A percentile compares a stretch with the other conserved stretches of the same genome.
These are phyloP conservation scores for Aspergillus neotritici DNA, from an alignment of 2,329 filamentous ascomycete genomes.

Conservation along the genomic window DNA sequence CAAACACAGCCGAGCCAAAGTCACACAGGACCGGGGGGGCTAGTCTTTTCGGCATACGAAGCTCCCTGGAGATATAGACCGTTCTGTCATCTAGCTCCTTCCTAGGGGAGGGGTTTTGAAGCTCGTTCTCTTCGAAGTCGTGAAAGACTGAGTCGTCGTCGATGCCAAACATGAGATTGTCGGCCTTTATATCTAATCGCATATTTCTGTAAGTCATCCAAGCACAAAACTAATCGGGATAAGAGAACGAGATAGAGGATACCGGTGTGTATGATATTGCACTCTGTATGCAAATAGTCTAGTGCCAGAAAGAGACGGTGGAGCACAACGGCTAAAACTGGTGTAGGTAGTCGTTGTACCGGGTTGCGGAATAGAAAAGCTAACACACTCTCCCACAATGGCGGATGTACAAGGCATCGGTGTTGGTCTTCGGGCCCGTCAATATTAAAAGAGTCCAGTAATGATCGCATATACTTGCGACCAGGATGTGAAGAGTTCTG, in stretches of 20 bases:
- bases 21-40: constrained; percentile 44
- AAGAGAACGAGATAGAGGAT: constrained; percentile 8
- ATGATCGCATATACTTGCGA: constrained; percentile 21
- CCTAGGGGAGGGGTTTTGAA: constrained; percentile 36
- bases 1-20: constrained; percentile 44
- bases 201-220: too few relatives aligned
- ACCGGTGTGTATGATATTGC: constrained; percentile 45
- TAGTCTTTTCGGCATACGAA: constrained; percentile 28
- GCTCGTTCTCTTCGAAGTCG: constrained; percentile 39
- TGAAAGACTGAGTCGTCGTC: constrained; percentile 37
- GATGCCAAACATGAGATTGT: constrained; percentile 45
- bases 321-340: constrained; percentile 34
- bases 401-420: constrained; percentile 36
- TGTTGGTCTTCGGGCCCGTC: constrained; percentile 26
- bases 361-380: constrained; percentile 41
- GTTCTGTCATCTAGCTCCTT: constrained; percentile 39
- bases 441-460: constrained; percentile 34
- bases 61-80: constrained; percentile 42
- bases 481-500: constrained; percentile 28
- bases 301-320: constrained; percentile 40
- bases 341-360: constrained; percentile 29
- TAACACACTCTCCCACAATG: constrained; percentile 41
- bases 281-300: constrained; percentile 45
- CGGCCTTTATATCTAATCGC: constrained; percentile 42
- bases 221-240: constrained; percentile 6